These are phyloP conservation scores for Calonectria montana DNA, from an alignment of 2,329 filamentous ascomycete species.

Conservation along the genomic window DNA sequence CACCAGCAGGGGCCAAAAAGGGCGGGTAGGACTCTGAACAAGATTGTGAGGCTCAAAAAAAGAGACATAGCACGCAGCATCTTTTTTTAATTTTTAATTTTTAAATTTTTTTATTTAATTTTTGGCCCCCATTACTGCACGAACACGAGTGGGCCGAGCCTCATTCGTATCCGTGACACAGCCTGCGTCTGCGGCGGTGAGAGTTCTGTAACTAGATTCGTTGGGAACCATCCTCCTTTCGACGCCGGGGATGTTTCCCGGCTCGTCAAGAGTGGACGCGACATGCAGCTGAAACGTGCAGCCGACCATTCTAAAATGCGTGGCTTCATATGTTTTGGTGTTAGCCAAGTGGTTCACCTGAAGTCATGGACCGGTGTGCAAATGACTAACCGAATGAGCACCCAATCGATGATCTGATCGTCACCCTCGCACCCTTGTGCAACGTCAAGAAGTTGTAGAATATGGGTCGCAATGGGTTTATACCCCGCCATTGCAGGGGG, in stretches of 20 bases:
- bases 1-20: background rate
- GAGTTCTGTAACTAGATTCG: background rate
- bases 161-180: background rate
- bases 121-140: background rate
- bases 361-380: no score
- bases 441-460: background rate
- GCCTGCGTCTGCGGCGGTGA: background rate
- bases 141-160: background rate
- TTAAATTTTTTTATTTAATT: no score
- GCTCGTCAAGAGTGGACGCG: background rate
- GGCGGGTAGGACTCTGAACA: background rate
- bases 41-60: background rate
- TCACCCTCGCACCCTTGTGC: background rate
- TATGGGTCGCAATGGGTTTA: no score
- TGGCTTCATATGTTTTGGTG: background rate
- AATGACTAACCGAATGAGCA: background rate
- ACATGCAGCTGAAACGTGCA: background rate
- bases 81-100: no score
- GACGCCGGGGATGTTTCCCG: background rate
- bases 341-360: no score
- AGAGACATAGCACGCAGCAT: background rate
- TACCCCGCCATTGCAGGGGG: background rate
- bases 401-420: background rate
- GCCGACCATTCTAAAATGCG: background rate
- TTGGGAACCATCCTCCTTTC: background rate